phyloP scores from a whole-genome alignment of 2,329 filamentous ascomycete genomes.

The Neofusicoccum sp. region DNA sequence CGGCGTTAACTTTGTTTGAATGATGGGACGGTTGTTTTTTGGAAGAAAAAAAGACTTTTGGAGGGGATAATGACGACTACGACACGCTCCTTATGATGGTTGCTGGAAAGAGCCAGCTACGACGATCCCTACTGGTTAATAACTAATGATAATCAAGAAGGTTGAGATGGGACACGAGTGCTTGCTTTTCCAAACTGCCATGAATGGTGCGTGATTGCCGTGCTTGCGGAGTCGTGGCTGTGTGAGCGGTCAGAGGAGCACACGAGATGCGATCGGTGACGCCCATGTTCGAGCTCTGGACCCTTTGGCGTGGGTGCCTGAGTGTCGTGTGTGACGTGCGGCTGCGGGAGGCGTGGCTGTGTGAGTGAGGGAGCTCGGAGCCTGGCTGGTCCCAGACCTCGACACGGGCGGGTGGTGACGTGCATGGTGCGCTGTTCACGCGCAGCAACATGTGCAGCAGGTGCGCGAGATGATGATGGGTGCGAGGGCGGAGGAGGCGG shows the following conservation, averaged over 20 bases:
- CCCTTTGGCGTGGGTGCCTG: not conserved
- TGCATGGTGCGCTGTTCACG: too few relatives aligned
- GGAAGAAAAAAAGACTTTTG: not conserved
- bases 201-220: not conserved
- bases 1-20: not conserved
- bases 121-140: constrained; percentile 11
- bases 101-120: not conserved
- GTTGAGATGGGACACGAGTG: not conserved
- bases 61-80: not conserved
- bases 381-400: not conserved
- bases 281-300: too few relatives aligned
- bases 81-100: constrained; percentile 4
- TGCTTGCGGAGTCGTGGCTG: not conserved
- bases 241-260: not conserved
- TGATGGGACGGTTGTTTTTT: not conserved
- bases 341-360: not conserved
- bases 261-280: too few relatives aligned
- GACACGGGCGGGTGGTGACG: too few relatives aligned
- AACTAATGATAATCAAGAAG: constrained; percentile 6
- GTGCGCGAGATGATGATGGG: too few relatives aligned
- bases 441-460: too few relatives aligned
- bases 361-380: not conserved
- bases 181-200: not conserved
- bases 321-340: not conserved
- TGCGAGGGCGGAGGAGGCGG: too few relatives aligned